Conservation (phyloP, 345 rosid genomes). For the Rhodamnia argentea region DNA sequence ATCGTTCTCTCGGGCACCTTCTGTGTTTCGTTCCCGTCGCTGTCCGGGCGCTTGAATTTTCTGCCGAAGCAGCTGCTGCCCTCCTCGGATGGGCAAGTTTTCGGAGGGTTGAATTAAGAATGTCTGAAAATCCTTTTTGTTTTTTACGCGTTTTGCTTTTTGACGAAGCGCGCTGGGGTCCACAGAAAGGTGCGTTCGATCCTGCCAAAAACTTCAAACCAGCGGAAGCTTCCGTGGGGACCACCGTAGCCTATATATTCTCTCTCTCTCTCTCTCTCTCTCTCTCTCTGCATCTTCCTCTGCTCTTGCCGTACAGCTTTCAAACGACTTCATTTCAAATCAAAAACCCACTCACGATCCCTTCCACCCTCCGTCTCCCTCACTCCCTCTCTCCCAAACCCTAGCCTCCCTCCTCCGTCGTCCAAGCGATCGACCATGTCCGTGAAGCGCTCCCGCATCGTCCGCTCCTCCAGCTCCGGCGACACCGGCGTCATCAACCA, state of each 20-base stretch:
- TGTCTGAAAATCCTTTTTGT: no score
- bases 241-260: slow-evolving; percentile 18
- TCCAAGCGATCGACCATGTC: slow-evolving; percentile 5
- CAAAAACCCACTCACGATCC: not conserved
- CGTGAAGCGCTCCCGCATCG: slow-evolving; percentile 22
- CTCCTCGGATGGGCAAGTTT: no score
- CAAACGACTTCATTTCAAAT: not conserved
- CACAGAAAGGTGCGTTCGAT: not conserved
- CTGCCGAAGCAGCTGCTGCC: no score
- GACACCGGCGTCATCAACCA: not conserved
- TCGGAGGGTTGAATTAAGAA: no score
- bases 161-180: not conserved
- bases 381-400: not conserved
- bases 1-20: no score
- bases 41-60: no score
- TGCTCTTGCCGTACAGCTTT: not conserved
- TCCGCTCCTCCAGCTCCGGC: slow-evolving; percentile 12
- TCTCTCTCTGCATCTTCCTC: not conserved
- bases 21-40: no score
- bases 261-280: not conserved
- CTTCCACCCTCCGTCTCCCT: not conserved
- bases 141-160: not conserved
- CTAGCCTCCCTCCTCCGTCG: not conserved
- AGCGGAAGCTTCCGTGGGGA: not conserved
- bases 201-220: not conserved